phyloP scores from a whole-genome alignment of 768 basidiomycete genomes.

The Pleurotus giganteus region DNA sequence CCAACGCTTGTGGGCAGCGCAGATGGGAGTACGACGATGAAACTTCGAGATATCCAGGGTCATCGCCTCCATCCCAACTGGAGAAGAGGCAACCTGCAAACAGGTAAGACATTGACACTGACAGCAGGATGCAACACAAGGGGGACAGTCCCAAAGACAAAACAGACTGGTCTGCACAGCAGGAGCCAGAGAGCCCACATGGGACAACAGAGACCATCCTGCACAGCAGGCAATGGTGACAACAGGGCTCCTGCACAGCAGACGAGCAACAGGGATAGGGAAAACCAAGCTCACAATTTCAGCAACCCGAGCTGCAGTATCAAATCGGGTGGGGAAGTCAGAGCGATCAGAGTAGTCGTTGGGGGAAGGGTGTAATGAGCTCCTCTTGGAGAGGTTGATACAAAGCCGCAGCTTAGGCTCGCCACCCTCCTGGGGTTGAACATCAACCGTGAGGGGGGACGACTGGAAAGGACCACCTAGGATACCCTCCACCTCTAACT shows the following conservation, averaged over 20 bases:
- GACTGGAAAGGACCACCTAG: constrained; percentile 26
- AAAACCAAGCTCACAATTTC: constrained; percentile 13
- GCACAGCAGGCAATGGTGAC: too few relatives aligned
- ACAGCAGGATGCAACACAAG: too few relatives aligned
- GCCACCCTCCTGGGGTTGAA: constrained; percentile 11
- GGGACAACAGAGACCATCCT: too few relatives aligned
- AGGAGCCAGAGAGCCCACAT: too few relatives aligned
- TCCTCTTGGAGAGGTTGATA: constrained; percentile 16
- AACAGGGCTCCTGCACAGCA: too few relatives aligned
- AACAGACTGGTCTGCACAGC: too few relatives aligned
- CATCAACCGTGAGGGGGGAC: constrained; percentile 22
- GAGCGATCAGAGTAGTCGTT: constrained; percentile 14
- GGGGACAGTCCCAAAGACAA: too few relatives aligned
- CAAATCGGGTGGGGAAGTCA: constrained; percentile 16
- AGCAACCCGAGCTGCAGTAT: constrained; percentile 9
- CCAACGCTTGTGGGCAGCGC: constrained; percentile 30
- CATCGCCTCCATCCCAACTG: constrained; percentile 27
- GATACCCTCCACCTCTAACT: constrained; percentile 17
- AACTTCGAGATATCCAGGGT: constrained; percentile 31
- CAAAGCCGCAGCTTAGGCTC: constrained; percentile 16
- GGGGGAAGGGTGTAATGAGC: not conserved
- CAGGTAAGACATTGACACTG: too few relatives aligned
- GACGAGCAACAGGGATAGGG: not conserved
- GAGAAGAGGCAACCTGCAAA: constrained; percentile 30
- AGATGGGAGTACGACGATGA: constrained; percentile 30